phyloP scores from a whole-genome alignment of 257 asterid genomes.

The Osmanthus fragrans region DNA sequence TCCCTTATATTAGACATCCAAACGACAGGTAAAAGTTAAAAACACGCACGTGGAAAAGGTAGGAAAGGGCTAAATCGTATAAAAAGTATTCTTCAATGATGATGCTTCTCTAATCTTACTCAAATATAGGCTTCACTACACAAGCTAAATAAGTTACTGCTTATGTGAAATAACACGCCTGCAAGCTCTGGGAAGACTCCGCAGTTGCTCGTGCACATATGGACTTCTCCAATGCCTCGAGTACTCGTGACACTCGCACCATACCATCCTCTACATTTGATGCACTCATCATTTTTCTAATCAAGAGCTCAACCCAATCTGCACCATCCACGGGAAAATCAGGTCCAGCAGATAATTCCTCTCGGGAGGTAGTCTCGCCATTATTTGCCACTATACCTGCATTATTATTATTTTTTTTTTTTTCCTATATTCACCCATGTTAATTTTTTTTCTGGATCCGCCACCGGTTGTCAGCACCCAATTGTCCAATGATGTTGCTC shows the following conservation, averaged over 20 bases:
- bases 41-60: neutral
- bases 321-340: constrained; percentile 32
- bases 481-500: too few relatives aligned
- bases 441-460: too few relatives aligned
- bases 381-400: constrained; percentile 37
- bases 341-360: constrained; percentile 27
- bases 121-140: constrained; percentile 7
- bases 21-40: neutral
- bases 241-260: constrained; percentile 48
- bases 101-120: neutral
- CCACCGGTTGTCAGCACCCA: too few relatives aligned
- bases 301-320: constrained; percentile 50
- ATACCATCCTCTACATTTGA: constrained; percentile 48
- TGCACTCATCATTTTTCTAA: constrained; percentile 49
- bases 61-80: neutral
- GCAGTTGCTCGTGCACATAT: constrained; percentile 43
- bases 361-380: constrained; percentile 40
- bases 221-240: constrained; percentile 48
- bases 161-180: constrained; percentile 42
- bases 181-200: constrained; percentile 61
- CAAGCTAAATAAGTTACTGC: neutral
- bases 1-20: neutral
- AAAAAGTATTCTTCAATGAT: neutral
- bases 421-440: too few relatives aligned
- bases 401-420: too few relatives aligned